phyloP scores from a whole-genome alignment of 306 rosid species.

The Ochetophila trinervis region DNA sequence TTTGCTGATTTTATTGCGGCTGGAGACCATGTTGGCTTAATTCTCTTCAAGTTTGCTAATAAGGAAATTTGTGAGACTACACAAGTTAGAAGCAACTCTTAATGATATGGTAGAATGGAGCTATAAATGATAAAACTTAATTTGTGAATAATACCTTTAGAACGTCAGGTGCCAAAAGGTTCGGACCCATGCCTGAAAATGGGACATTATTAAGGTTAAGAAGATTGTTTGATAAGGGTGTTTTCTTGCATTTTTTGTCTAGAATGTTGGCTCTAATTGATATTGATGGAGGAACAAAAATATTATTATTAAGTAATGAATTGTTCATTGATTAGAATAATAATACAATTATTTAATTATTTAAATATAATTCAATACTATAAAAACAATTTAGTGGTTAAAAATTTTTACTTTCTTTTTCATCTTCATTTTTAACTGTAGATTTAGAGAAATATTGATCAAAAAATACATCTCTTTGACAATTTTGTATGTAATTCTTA shows the following conservation, averaged over 20 bases:
- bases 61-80: not conserved
- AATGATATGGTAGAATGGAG: not conserved
- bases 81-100: not conserved
- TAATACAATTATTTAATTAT: too few species aligned
- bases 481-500: too few species aligned
- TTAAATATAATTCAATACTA: too few species aligned
- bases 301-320: too few species aligned
- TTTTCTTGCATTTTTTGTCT: not conserved
- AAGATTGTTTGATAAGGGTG: not conserved
- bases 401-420: too few species aligned
- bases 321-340: too few species aligned
- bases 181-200: constrained; percentile 31
- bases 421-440: too few species aligned
- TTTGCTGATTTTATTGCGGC: constrained; percentile 39
- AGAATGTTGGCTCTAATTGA: not conserved
- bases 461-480: too few species aligned
- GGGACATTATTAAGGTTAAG: not conserved
- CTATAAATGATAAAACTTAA: not conserved
- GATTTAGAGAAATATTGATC: too few species aligned
- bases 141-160: constrained; percentile 26
- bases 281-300: not conserved
- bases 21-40: constrained; percentile 36
- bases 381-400: too few species aligned
- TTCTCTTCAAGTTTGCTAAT: constrained; percentile 31
- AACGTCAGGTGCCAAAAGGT: constrained; percentile 17